Evolutionary conservation across 106 monocot species (phyloP).

Genomic region (Allium cepa): DNA sequence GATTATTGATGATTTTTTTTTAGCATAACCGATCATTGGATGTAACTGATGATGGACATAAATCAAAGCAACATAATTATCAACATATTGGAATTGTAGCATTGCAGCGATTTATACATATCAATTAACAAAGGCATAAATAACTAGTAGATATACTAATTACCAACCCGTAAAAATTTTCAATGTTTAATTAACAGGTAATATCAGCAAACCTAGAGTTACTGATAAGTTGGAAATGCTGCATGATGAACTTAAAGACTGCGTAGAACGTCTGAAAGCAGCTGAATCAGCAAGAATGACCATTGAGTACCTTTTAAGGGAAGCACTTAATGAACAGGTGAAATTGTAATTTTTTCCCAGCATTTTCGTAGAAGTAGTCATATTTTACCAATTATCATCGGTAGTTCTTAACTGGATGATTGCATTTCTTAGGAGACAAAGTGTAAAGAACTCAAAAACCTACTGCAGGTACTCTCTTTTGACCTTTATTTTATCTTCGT

Average conservation of each 20-base stretch:
- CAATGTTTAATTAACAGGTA: constrained; percentile 16
- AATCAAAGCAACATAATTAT: too few relatives aligned
- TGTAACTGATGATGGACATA: too few relatives aligned
- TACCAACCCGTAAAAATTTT: too few relatives aligned
- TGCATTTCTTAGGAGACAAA: constrained; percentile 39
- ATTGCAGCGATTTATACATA: too few relatives aligned
- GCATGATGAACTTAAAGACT: constrained; percentile 37
- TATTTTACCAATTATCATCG: background rate
- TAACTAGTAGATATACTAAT: background rate
- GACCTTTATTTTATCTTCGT: background rate
- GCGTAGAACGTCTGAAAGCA: constrained; percentile 48
- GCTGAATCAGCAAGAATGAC: constrained; percentile 41
- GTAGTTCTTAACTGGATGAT: background rate
- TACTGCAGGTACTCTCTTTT: constrained; percentile 43
- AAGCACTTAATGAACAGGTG: constrained; percentile 62
- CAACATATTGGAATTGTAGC: too few relatives aligned
- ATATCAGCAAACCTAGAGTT: constrained; percentile 27
- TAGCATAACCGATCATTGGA: too few relatives aligned
- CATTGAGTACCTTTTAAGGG: constrained; percentile 47
- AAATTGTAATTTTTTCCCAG: background rate
- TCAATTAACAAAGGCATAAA: too few relatives aligned
- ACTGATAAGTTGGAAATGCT: constrained; percentile 43
- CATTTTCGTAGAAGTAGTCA: background rate
- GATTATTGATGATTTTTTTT: too few relatives aligned
- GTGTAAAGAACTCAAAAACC: constrained; percentile 26